Base-by-base conservation (phyloP, 2,329 filamentous ascomycete genomes). In the Scytalidium lignicola region DNA sequence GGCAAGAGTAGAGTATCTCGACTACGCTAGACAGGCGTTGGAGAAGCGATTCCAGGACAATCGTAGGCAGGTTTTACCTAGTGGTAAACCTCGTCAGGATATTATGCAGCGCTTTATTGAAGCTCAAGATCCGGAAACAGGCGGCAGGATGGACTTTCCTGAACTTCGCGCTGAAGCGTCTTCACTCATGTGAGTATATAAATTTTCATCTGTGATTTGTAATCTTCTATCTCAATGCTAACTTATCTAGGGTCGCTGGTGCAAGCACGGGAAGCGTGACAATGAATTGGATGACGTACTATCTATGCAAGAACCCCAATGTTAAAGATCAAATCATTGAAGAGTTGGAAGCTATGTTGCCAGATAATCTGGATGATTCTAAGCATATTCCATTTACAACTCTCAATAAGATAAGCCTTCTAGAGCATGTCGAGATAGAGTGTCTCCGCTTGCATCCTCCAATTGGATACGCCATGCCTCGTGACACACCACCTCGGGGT, bases 41-140 rank as follows among this genome's bases (percentile, higher is more conserved):
- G 48, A 53, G 43, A 53, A 49, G 39, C 26, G 51, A 26, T 53
- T 49, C 32, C 45, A 47, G 21, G 51, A 53, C 17, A 19, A 50
- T 22, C 42, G 51, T 3, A 43, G 41, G n/a, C 39, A 53, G 28
- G 3, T 51, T 9, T 12, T 26, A 1, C 37, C 45, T n/a, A 47
- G 12, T 28, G 51, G 51, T 20, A 53, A 53, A 23, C 17, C 43
- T 41, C 42, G 51, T 19, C 51, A 53, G 40, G 51, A 53, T 49
- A 53, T 53, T 28, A 53, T 53, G 51, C 51, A 53, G 41, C 45
- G 51, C 3, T 53, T 53, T 41, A 53, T 53, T 22, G 51, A 53
- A 37, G 51, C 51, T 12, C 37, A 43, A 42, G 51, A 53, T 26
- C 48, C 48, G 10, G 51, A 53, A 43, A 53, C 51, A n/a, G 51